Evolutionary conservation across 2,329 filamentous ascomycete genomes (phyloP).

Genomic region (Fusarium lateritium): DNA sequence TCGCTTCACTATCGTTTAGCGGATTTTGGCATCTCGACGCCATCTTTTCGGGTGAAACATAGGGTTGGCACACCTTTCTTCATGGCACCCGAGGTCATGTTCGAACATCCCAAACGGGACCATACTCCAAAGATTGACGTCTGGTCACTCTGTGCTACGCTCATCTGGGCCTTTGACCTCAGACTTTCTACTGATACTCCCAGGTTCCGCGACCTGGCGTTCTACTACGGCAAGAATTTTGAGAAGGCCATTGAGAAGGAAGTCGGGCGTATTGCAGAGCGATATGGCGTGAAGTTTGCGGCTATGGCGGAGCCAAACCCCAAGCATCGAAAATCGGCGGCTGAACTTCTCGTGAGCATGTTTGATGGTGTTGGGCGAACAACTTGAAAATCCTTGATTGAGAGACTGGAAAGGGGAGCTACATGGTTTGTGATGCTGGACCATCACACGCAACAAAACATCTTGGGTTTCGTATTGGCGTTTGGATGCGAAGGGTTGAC

Average conservation of each 20-base stretch:
- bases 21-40: not conserved
- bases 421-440: not conserved
- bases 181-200: too few species aligned
- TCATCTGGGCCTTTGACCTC: not conserved
- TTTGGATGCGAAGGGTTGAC: not conserved
- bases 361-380: not conserved
- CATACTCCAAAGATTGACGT: constrained; percentile 7
- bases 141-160: not conserved
- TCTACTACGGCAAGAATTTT: too few species aligned
- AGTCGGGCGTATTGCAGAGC: not conserved
- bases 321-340: not conserved
- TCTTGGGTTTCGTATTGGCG: not conserved
- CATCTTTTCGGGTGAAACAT: too few species aligned
- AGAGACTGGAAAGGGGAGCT: not conserved
- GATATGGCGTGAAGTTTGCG: not conserved
- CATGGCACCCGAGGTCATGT: not conserved
- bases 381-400: too few species aligned
- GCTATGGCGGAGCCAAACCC: not conserved
- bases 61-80: accelerated
- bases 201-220: not conserved
- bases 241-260: not conserved
- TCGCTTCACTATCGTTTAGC: not conserved
- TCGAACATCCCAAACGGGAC: too few species aligned
- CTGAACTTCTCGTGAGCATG: not conserved
- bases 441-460: not conserved